Evolutionary conservation across 257 asterid species (phyloP), one percentile per base, ranked within the genome.

Genomic region (Jacaranda mimosifolia): DNA sequence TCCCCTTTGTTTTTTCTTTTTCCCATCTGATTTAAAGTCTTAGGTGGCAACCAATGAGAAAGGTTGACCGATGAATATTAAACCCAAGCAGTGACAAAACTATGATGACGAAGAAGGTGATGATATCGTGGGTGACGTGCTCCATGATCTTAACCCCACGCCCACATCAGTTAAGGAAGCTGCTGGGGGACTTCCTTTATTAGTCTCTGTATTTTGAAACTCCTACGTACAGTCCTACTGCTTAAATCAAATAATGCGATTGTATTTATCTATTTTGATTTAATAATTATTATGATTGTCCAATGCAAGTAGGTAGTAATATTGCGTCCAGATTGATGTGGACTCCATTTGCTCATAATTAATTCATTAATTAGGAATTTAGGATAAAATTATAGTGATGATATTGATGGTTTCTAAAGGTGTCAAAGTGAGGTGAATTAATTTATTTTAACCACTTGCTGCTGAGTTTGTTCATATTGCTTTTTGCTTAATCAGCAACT

Each of bases 161-260:
- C 72, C 14, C 19, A 43, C n/a, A 19, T 9, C 2, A 45, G 45
- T 35, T 51, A 42, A 49, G 8, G 77, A 58, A 43, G 58, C 58
- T 59, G 69, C 70, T 13, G 12, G 45, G 68, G 26, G 9, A 46
- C 59, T 68, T 46, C 73, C 17, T 17, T n/a, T n/a, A n/a, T 39
- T 35, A 5, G 36, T 17, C 48, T 55, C 32, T 26, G 32, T 26
- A 26, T 26, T 26, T 26, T 26, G 32, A 26, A 26, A 26, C 32
- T 26, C 32, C 32, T n/a, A n/a, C n/a, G n/a, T n/a, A n/a, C n/a
- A n/a, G n/a, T n/a, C n/a, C n/a, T 0, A 26, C 32, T 68, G 58
- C 21, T 59, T 6, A 32, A 45, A 42, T 68, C 43, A 48, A 1
- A 6, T n/a, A 35, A 45, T 68, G 26, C 15, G n/a, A 9, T 14